Base-by-base conservation (phyloP, 2,329 filamentous ascomycete species). In the Helotiales sp. region DNA sequence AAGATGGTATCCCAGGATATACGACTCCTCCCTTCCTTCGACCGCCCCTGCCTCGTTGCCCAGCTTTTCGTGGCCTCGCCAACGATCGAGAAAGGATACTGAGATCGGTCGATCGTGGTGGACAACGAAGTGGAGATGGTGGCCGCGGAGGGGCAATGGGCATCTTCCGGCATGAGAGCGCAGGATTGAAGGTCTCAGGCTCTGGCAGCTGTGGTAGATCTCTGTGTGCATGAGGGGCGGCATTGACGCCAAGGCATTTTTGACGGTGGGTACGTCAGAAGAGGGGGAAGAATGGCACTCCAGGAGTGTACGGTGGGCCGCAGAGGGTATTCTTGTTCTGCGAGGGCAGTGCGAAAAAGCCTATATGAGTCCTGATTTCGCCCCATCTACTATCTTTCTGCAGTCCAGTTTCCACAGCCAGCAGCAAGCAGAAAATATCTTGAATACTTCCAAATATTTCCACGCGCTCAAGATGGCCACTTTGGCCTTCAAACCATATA, bases 391-490 rank as follows among this genome's bases (percentile, higher is more conserved):
- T 17, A 38, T 55, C 40, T 50, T 57, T 59, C 44, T 63, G 33
- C 24, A 52, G 58, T 57, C 52, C 29, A 51, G 51, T 50, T 56
- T 38, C n/a, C 53, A 38, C 29, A 63, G 36, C 57, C 19, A 66
- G 38, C 42, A 62, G 38, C 40, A 25, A 59, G 55, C 51, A 38
- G 50, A 62, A 48, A 58, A 59, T 47, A 62, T 59, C 34, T 62
- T 24, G n/a, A 62, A 42, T 62, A 61, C 57, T 61, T 27, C 29
- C 17, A 62, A 58, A 55, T 29, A 58, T 65, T 64, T 59, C 48
- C 29, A 63, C 44, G 27, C 29, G 48, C 57, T 62, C 46, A 9
- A 55, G 52, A 62, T 63, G 49, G 59, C 56, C 49, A 64, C 57
- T 62, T 54, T 67, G 57, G 49, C 30, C 46, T 46, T 52, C n/a